Conservation (phyloP, 176 grass and related monocot genomes). For the Chrysopogon serrulatus region DNA sequence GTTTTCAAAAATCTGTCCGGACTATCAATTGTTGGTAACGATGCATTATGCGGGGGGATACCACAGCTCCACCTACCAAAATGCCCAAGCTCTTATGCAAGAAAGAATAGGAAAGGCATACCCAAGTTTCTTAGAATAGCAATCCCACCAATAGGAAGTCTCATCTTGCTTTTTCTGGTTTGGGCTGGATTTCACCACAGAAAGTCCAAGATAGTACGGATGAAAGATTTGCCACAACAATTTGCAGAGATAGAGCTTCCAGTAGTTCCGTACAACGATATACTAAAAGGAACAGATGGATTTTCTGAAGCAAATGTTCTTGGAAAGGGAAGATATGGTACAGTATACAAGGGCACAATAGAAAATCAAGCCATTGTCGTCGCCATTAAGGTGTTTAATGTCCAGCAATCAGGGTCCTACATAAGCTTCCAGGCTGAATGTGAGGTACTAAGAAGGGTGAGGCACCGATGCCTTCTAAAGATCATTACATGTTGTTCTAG, state of each 20-base stretch:
- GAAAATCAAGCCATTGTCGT: not conserved
- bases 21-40: conserved; percentile 17
- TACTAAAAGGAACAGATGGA: conserved; percentile 8
- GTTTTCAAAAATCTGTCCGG: conserved; percentile 28
- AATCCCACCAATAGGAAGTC: not conserved
- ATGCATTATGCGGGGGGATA: conserved; percentile 8
- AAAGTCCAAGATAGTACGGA: not conserved
- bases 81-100: not conserved
- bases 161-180: not conserved
- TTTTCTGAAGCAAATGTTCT: conserved; percentile 28
- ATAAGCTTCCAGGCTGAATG: conserved; percentile 43
- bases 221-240: not conserved
- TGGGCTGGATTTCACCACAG: not conserved
- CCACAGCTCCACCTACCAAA: not conserved
- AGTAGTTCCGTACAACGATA: not conserved
- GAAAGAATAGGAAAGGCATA: not conserved
- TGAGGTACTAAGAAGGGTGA: conserved; percentile 25
- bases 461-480: conserved; percentile 34
- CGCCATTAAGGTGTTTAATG: conserved; percentile 30
- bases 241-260: not conserved
- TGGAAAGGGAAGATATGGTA: conserved; percentile 19
- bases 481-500: conserved; percentile 37
- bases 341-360: not conserved
- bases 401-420: conserved; percentile 5
- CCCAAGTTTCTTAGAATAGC: not conserved